Base-by-base conservation (phyloP, 495 filamentous ascomycete genomes). In the Hypoxylon cercidicola region DNA sequence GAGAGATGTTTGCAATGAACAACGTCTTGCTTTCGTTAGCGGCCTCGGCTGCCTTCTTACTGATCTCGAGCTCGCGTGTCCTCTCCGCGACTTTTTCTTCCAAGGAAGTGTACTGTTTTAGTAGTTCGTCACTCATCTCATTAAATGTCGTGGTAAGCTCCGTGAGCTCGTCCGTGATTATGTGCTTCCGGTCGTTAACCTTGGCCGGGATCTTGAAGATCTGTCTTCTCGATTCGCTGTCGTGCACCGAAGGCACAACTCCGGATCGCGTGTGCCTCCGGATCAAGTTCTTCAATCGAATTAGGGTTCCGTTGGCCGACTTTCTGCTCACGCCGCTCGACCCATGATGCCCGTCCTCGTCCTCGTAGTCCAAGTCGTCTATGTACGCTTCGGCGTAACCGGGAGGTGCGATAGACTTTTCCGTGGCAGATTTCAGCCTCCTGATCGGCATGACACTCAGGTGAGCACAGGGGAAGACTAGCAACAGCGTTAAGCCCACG, bases 1-100 rank as follows among this genome's bases (percentile, higher is more conserved):
- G 93, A 3, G 92, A 96, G 23, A 97, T 96, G 66, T 97, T 97
- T 25, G 93, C 93, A 62, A 97, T 94, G 75, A 97, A 97, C 20
- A 96, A 75, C 6, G 93, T 96, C 77, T 97, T 97, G 79, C 91
- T 95, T 74, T 96, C 90, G 68, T 96, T 97, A 7, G 93, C 93
- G 12, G 90, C 88, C 70, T 97, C 93, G 4, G 93, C 93, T 1
- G 93, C 91, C 77, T 92, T 88, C 74, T 97, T 97, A 69, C 90
- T 93, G 52, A 91, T 86, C 74, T 96, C 92, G 2, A 96, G 83
- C 71, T 96, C 90, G 18, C 83, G 83, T 18, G 93, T 97, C 39
- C 93, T 85, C 75, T 94, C 88, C 0, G 82, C 84, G 12, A 97
- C 93, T 49, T 93, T 89, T 51, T 95, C 89, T 68, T 97, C 93